phyloP scores from a whole-genome alignment of 495 filamentous ascomycete species.

The Immersiella caudata region DNA sequence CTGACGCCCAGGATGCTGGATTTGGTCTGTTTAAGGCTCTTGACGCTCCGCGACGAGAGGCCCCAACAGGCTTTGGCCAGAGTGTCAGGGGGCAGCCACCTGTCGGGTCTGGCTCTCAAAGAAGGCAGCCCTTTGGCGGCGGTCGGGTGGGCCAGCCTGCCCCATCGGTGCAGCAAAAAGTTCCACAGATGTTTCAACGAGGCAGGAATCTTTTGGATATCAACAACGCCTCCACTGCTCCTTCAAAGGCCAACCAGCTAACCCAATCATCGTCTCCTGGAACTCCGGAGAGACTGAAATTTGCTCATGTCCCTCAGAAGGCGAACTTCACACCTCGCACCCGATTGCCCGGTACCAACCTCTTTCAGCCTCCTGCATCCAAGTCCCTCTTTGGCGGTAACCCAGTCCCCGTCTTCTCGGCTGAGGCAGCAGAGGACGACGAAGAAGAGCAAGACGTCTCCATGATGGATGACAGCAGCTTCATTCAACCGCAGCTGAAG shows the following conservation, averaged over 20 bases:
- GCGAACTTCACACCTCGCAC: constrained; percentile 53
- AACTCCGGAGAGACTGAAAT: constrained; percentile 34
- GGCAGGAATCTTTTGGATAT: constrained; percentile 8
- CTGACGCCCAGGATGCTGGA: constrained; percentile 26
- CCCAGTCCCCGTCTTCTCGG: constrained; percentile 19
- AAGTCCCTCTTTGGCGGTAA: constrained; percentile 28
- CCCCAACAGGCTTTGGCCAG: neutral
- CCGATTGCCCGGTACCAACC: constrained; percentile 36
- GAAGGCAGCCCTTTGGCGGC: neutral
- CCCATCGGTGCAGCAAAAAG: constrained; percentile 20
- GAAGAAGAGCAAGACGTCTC: constrained; percentile 13
- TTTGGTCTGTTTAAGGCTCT: constrained; percentile 13
- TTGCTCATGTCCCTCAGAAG: constrained; percentile 46
- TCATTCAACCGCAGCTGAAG: constrained; percentile 18
- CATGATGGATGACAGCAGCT: constrained; percentile 6
- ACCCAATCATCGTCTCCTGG: constrained; percentile 29
- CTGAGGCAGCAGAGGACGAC: constrained; percentile 8
- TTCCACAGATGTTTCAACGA: neutral
- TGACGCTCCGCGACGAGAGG: neutral
- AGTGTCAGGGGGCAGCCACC: neutral
- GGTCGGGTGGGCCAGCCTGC: constrained; percentile 1
- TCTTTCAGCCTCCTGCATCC: constrained; percentile 35
- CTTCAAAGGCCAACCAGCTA: neutral
- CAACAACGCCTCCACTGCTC: neutral
- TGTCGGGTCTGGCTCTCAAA: neutral